These are phyloP conservation scores for Colletotrichum sp. DNA, from an alignment of 2,329 filamentous ascomycete genomes.

Conservation along the genomic window DNA sequence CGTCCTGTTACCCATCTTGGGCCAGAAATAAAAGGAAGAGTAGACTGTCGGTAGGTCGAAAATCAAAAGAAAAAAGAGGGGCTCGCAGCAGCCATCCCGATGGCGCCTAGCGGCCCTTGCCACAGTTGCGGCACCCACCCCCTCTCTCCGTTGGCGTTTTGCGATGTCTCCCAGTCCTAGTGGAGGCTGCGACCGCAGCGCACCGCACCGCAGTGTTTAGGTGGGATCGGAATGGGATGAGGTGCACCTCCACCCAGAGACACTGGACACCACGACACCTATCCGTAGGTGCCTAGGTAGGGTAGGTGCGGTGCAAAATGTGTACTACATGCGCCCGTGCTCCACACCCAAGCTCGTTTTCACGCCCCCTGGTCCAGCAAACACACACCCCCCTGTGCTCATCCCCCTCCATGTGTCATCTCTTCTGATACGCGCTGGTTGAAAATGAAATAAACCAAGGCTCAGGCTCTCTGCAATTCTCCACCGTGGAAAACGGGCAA, in stretches of 20 bases:
- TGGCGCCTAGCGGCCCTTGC: neutral
- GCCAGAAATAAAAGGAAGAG: neutral
- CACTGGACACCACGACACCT: too few relatives aligned
- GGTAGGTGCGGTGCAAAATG: too few relatives aligned
- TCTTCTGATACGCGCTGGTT: conserved; percentile 50
- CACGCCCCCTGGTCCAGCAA: neutral
- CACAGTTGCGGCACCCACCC: neutral
- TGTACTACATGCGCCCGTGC: too few relatives aligned
- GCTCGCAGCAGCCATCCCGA: neutral
- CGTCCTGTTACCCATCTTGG: neutral
- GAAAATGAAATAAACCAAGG: conserved; percentile 49
- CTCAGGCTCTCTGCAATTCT: conserved; percentile 37
- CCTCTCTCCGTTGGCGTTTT: neutral
- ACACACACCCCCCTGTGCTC: neutral
- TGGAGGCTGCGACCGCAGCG: too few relatives aligned
- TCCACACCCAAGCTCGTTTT: neutral
- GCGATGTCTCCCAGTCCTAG: too few relatives aligned
- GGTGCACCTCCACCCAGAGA: too few relatives aligned
- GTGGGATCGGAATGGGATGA: too few relatives aligned
- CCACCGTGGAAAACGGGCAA: conserved; percentile 36
- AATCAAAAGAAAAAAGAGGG: neutral
- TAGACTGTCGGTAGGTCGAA: neutral
- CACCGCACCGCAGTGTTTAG: too few relatives aligned
- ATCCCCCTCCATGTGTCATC: conserved; percentile 28
- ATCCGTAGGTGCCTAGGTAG: too few relatives aligned